Evolutionary conservation across 768 basidiomycete genomes (phyloP), one percentile per base, ranked within the genome.

Genomic region (Leccinum ochraceum): DNA sequence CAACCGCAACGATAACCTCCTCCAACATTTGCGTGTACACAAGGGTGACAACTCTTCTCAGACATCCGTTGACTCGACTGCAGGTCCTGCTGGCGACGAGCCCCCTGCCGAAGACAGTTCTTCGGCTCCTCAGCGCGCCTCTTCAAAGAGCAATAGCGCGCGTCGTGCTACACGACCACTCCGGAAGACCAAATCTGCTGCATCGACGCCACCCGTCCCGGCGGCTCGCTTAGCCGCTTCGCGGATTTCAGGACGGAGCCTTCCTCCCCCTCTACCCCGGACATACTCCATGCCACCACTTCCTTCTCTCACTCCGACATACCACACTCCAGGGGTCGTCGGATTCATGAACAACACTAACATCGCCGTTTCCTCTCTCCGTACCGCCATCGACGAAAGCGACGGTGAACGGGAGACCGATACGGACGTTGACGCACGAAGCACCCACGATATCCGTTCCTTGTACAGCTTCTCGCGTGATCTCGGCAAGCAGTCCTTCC

Each of bases 1-100:
- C 71, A 90, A 89, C 60, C 81, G 90, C 62, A 87, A 88, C 64
- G 90, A 92, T 69, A 92, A 92, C 71, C 82, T 92, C 36, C 79
- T 88, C 52, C 90, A 92, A 73, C 90, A 92, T 67, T 75, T 88
- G 71, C 86, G 87, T 66, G 86, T 90, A 17, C 89, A 91, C 74
- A 80, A 82, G 60, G 74, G 74, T 46, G 73, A 74, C 57, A 74
- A 53, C 53, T 74, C 73, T 52, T 74, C 73, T 26, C 73, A 74
- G 63, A 74, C 73, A 0, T 74, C 73, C 20, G 53, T 71, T 36
- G 73, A 74, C 59, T 74, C 73, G 26, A 58, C 63, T 3, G 37
- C 69, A 39, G 71, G 71, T 34, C 64, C 57, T 30, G 49, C 69
- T 8, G 63, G 64, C 32, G 74, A 75, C 24, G 74, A 74, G 34